Evolutionary conservation across 768 basidiomycete genomes (phyloP).

Genomic region (Amyloporia xantha): DNA sequence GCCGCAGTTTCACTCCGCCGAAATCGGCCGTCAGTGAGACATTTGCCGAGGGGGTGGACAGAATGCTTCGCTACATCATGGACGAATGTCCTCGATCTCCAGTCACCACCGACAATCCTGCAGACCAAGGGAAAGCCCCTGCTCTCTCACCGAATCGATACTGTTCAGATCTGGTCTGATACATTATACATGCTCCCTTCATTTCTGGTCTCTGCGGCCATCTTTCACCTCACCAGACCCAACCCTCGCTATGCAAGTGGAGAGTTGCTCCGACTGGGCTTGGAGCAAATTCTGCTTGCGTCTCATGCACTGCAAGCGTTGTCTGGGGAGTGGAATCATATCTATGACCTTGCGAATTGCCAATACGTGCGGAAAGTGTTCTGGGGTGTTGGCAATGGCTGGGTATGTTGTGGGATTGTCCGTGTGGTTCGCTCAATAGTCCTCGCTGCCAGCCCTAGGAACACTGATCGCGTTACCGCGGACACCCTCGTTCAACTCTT

Average conservation of each 20-base stretch:
- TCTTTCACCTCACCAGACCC: background rate
- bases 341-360: constrained; percentile 12
- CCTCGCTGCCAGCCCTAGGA: background rate
- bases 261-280: constrained; percentile 3
- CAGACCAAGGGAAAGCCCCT: background rate
- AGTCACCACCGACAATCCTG: background rate
- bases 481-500: background rate
- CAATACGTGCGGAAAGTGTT: constrained; percentile 13
- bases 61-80: constrained; percentile 15
- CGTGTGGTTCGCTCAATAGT: constrained; percentile 11
- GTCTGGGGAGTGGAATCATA: constrained; percentile 17
- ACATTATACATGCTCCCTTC: constrained; percentile 18
- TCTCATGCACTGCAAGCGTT: constrained; percentile 10
- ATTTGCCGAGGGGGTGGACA: constrained; percentile 6
- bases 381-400: constrained; percentile 24
- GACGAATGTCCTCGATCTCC: constrained; percentile 12
- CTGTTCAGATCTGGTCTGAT: constrained; percentile 17
- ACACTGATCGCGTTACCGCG: background rate
- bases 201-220: constrained; percentile 14
- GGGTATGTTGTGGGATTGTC: constrained; percentile 20
- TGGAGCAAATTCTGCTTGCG: constrained; percentile 15
- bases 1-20: background rate
- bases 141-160: constrained; percentile 15
- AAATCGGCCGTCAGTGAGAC: background rate
- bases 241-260: background rate